phyloP scores from a whole-genome alignment of 148 eudicot species.

The Chenopodium formosanum region DNA sequence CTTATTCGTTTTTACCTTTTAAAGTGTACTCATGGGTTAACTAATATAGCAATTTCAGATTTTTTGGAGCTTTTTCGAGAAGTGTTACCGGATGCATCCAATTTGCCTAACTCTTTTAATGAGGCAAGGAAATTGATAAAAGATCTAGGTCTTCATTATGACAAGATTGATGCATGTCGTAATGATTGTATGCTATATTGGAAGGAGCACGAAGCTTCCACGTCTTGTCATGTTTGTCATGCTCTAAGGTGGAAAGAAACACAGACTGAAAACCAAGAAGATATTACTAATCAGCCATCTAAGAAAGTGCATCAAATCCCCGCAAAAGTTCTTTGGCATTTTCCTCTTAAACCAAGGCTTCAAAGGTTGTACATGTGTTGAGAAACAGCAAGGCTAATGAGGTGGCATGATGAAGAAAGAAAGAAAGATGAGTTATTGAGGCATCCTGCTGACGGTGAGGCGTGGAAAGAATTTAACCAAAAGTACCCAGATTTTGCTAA shows the following conservation, averaged over 20 bases:
- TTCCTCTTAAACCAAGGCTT: background rate
- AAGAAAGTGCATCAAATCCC: background rate
- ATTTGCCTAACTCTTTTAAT: background rate
- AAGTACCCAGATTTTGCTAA: background rate
- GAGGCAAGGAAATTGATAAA: background rate
- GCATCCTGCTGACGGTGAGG: background rate
- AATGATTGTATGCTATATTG: no score
- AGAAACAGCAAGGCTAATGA: no score
- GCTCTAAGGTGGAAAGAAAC: background rate
- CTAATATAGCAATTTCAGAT: no score
- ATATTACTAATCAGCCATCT: background rate
- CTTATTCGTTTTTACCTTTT: no score
- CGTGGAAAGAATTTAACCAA: background rate
- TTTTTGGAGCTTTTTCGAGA: no score
- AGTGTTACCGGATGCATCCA: no score
- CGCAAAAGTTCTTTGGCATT: background rate
- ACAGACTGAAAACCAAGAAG: background rate
- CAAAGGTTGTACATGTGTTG: no score
- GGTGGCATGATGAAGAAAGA: background rate
- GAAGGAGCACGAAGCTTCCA: no score
- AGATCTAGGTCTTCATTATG: conserved; percentile 4
- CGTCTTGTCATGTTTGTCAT: no score
- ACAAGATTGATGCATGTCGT: background rate
- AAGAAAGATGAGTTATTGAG: background rate
- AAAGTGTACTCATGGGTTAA: no score